These are phyloP conservation scores for Suillus subluteus DNA, from an alignment of 768 basidiomycete genomes.

Conservation along the genomic window DNA sequence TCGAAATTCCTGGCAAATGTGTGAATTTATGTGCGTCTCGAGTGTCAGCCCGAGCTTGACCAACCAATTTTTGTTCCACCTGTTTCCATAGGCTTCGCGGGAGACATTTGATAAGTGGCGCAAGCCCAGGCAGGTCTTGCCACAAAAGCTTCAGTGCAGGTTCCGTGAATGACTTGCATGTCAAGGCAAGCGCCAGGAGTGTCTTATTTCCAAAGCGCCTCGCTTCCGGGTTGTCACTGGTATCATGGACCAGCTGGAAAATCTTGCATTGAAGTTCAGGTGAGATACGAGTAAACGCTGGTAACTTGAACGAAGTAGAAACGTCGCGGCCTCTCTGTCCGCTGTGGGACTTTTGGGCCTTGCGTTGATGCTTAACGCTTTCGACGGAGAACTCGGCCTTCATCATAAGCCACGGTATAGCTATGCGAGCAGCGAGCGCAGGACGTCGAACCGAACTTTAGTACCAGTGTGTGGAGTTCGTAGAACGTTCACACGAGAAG, in stretches of 20 bases:
- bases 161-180: constrained; percentile 14
- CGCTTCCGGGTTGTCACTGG: too few species aligned
- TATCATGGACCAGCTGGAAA: neutral
- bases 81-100: neutral
- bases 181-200: constrained; percentile 14
- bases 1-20: neutral
- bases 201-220: neutral
- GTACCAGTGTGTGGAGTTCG: too few species aligned
- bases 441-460: too few species aligned
- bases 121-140: constrained; percentile 3
- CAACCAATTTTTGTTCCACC: neutral
- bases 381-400: neutral
- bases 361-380: neutral
- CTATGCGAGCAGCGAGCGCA: too few species aligned
- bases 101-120: constrained; percentile 12
- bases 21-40: neutral
- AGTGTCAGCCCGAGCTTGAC: neutral
- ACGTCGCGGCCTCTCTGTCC: too few species aligned
- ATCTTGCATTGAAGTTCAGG: neutral
- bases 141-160: constrained; percentile 13
- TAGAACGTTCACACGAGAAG: too few species aligned
- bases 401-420: neutral
- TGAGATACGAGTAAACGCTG: neutral
- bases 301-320: neutral
- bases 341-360: neutral